Evolutionary conservation across 2,329 filamentous ascomycete species (phyloP).

Genomic region (Trichophyton schoenleinii): DNA sequence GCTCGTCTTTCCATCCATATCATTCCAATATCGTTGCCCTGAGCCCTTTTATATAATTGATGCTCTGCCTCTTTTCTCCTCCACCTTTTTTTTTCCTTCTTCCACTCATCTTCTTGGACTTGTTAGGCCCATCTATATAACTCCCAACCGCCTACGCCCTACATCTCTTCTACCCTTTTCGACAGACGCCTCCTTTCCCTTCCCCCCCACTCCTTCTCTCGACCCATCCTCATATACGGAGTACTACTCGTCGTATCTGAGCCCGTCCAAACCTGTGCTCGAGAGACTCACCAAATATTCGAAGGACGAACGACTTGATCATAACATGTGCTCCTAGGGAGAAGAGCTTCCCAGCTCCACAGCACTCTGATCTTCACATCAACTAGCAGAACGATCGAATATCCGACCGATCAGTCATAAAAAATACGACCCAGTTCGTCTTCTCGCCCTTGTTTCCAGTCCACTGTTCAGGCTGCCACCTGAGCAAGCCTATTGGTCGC

Average conservation of each 20-base stretch:
- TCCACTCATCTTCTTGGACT: background rate
- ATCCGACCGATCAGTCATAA: background rate
- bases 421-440: background rate
- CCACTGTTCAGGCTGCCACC: background rate
- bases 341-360: background rate
- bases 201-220: background rate
- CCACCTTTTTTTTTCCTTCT: background rate
- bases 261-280: background rate
- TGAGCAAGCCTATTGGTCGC: conserved; percentile 2
- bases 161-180: background rate
- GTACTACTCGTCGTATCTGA: background rate
- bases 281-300: background rate
- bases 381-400: background rate
- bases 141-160: background rate
- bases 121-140: background rate
- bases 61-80: conserved; percentile 1
- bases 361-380: background rate
- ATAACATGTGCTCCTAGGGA: background rate
- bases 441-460: conserved; percentile 4
- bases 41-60: conserved; percentile 3
- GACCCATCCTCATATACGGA: background rate
- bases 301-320: background rate
- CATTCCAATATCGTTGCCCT: background rate
- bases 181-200: background rate
- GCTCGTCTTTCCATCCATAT: background rate